Percentiles rank a stretch among this genome's conserved stretches.
Conservation (phyloP, 2,329 filamentous ascomycete species). For the Aspergillus sp. region DNA sequence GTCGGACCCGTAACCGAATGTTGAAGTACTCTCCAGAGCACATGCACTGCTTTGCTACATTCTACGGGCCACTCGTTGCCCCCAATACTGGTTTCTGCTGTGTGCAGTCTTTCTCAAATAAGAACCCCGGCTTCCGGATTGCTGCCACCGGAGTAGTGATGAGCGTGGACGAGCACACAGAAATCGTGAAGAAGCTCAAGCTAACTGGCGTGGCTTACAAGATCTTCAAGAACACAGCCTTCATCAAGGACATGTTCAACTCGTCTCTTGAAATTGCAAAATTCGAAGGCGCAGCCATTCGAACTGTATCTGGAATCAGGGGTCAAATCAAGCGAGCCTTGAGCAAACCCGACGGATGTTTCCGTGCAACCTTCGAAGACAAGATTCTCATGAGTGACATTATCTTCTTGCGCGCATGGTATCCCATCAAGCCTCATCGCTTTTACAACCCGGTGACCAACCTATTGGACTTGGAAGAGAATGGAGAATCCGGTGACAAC, state of each 20-base stretch:
- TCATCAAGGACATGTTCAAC: conserved; percentile 98
- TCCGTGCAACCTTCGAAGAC: conserved; percentile 97
- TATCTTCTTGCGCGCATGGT: conserved; percentile 95
- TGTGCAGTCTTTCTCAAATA: conserved; percentile 82
- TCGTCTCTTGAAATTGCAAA: conserved; percentile 92
- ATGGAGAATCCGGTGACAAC: conserved; percentile 27
- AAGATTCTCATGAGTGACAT: conserved; percentile 97
- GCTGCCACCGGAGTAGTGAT: conserved; percentile 92
- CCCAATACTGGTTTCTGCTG: conserved; percentile 95
- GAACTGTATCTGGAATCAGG: conserved; percentile 91
- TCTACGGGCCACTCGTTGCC: conserved; percentile 91
- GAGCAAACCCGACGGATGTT: conserved; percentile 89
- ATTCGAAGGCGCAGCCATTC: conserved; percentile 93
- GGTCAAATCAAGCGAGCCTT: conserved; percentile 97
- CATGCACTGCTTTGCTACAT: conserved; percentile 97
- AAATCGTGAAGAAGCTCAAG: conserved; percentile 99
- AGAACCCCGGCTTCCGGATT: conserved; percentile 87
- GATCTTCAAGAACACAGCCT: conserved; percentile 98
- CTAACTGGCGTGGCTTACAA: conserved; percentile 92
- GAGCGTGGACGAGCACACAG: conserved; percentile 89
- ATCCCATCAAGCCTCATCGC: conserved; percentile 87
- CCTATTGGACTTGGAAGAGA: conserved; percentile 63
- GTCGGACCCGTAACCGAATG: conserved; percentile 91
- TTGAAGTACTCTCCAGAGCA: conserved; percentile 99
- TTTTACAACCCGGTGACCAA: conserved; percentile 98